Percentiles rank a stretch among this genome's conserved stretches.
Evolutionary conservation across 371 early-diverging fungal species (phyloP).

Genomic region (Ordospora pajunii): DNA sequence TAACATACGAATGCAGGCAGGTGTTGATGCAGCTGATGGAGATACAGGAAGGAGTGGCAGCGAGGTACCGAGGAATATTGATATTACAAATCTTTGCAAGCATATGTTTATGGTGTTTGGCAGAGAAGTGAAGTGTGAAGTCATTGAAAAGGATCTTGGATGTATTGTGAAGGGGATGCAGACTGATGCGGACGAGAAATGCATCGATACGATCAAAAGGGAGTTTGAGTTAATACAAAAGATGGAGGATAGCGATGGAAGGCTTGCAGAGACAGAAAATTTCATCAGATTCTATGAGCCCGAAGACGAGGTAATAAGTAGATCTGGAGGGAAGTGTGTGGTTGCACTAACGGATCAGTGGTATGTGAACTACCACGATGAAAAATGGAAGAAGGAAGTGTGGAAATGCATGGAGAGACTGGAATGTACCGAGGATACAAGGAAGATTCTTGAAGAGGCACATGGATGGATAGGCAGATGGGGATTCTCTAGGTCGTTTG

Average conservation of each 20-base stretch:
- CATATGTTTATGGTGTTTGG: neutral
- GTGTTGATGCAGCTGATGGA: neutral
- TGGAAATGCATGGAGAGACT: conserved; percentile 66
- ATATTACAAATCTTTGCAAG: too few relatives aligned
- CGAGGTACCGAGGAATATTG: too few relatives aligned
- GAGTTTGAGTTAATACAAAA: neutral
- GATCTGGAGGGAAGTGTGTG: conserved; percentile 93
- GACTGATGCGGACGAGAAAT: neutral
- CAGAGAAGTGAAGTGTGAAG: neutral
- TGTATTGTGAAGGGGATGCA: neutral
- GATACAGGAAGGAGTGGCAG: too few relatives aligned
- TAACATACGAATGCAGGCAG: conserved; percentile 25
- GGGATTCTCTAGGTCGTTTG: conserved; percentile 94
- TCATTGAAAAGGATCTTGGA: neutral
- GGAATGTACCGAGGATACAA: conserved; percentile 77
- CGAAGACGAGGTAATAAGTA: conserved; percentile 79
- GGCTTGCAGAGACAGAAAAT: conserved; percentile 22
- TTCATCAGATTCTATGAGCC: conserved; percentile 70
- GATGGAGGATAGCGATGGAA: neutral
- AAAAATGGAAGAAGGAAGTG: conserved; percentile 73
- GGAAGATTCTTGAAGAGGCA: conserved; percentile 73
- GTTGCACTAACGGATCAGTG: conserved; percentile 95
- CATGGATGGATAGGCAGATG: conserved; percentile 93
- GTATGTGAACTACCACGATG: conserved; percentile 96
- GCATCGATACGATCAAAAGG: neutral